phyloP scores from a whole-genome alignment of 495 filamentous ascomycete genomes.

The Penicillium verhagenii region DNA sequence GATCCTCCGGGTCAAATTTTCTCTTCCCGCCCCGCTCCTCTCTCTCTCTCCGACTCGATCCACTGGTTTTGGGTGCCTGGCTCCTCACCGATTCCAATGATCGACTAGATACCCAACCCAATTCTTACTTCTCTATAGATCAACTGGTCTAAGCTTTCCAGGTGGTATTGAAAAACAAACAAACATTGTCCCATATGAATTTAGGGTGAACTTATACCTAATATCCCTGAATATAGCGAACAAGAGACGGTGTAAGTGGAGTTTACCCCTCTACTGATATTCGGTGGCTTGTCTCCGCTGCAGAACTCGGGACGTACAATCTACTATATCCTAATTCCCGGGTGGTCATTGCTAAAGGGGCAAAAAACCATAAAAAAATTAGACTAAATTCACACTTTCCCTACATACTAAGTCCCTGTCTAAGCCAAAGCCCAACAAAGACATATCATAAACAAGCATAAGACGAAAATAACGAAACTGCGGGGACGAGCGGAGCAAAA shows the following conservation, averaged over 20 bases:
- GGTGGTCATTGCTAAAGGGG: not conserved
- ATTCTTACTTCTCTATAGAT: not conserved
- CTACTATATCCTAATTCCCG: slow-evolving; percentile 1
- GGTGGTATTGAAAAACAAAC: no score
- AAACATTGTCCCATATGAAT: no score
- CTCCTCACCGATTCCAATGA: slow-evolving; percentile 19
- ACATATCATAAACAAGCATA: not conserved
- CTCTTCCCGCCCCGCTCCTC: slow-evolving; percentile 30
- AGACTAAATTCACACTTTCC: not conserved
- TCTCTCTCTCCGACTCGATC: slow-evolving; percentile 22
- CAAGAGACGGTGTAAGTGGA: slow-evolving; percentile 10
- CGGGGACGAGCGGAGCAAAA: slow-evolving; percentile 1
- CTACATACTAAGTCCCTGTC: no score
- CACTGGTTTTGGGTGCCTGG: slow-evolving; percentile 21
- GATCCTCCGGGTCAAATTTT: slow-evolving; percentile 32
- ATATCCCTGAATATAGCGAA: not conserved
- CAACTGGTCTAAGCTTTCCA: not conserved
- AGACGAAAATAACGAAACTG: not conserved
- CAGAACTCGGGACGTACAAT: slow-evolving; percentile 10
- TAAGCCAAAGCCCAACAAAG: not conserved
- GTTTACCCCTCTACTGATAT: slow-evolving; percentile 16
- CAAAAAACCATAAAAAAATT: not conserved
- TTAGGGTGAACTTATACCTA: no score
- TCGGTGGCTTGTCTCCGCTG: slow-evolving; percentile 20
- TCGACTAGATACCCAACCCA: not conserved